These are phyloP conservation scores for Escallonia rubra DNA, from an alignment of 129 eudicot species.

Conservation along the genomic window DNA sequence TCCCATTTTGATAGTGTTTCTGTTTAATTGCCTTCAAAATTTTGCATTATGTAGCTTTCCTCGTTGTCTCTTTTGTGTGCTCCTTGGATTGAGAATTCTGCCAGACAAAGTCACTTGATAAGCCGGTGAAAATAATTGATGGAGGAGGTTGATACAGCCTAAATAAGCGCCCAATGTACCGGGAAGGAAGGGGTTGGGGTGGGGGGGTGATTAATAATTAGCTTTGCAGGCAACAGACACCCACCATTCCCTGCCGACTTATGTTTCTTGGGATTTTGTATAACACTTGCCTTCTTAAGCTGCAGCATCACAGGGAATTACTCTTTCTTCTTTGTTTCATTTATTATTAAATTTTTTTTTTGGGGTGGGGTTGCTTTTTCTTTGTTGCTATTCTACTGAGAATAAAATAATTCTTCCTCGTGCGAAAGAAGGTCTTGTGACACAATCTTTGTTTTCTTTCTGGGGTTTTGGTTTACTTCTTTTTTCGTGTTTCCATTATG, in stretches of 20 bases:
- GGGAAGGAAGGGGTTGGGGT: background rate
- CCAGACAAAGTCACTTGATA: background rate
- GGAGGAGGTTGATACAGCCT: background rate
- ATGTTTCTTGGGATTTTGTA: background rate
- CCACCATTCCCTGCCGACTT: background rate
- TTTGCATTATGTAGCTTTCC: no score
- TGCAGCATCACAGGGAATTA: no score
- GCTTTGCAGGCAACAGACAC: no score
- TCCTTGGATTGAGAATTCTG: background rate
- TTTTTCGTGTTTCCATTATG: background rate
- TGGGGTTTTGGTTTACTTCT: background rate
- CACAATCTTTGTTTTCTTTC: background rate
- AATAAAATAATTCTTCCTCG: background rate
- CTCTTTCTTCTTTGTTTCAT: no score
- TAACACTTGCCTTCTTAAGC: no score
- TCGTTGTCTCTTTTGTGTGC: no score
- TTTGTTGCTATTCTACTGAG: no score
- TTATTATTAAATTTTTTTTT: no score
- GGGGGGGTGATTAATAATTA: background rate
- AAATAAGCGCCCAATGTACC: background rate
- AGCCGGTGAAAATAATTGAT: background rate
- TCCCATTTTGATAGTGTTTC: no score
- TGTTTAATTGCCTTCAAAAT: no score
- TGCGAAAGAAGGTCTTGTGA: background rate
- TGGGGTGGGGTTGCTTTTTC: no score